Conservation (phyloP, 2,329 filamentous ascomycete genomes). For the Exophiala phaeomuriformis region DNA sequence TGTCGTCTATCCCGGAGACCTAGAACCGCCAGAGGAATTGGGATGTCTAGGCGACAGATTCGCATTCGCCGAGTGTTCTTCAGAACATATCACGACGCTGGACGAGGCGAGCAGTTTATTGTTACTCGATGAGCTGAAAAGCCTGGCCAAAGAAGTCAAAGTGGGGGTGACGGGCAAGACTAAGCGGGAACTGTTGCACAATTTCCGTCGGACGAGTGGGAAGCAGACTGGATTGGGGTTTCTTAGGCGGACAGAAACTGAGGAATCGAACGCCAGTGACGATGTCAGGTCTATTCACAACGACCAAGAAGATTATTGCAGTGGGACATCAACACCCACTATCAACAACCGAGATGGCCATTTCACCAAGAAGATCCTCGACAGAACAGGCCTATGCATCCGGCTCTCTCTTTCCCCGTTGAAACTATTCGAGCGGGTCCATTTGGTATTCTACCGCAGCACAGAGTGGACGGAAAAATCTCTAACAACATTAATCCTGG, state of each 20-base stretch:
- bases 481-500: conserved; percentile 85
- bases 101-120: conserved; percentile 78
- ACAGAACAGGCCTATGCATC: conserved; percentile 73
- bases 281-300: conserved; percentile 28
- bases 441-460: conserved; percentile 91
- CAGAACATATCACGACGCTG: conserved; percentile 64
- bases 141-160: conserved; percentile 75
- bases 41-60: conserved; percentile 51
- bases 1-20: conserved; percentile 40
- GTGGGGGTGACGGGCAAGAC: conserved; percentile 78
- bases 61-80: conserved; percentile 71
- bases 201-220: conserved; percentile 65
- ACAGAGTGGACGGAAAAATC: conserved; percentile 98
- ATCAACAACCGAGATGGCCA: conserved; percentile 60
- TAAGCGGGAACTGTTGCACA: conserved; percentile 69
- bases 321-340: conserved; percentile 27
- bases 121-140: conserved; percentile 79
- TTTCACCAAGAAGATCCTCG: conserved; percentile 69
- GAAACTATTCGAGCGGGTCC: conserved; percentile 85
- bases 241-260: conserved; percentile 57
- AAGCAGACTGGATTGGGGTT: conserved; percentile 70
- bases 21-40: conserved; percentile 42
- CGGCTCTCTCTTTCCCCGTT: conserved; percentile 65
- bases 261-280: conserved; percentile 40
- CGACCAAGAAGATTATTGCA: conserved; percentile 36